Conservation (phyloP, 495 filamentous ascomycete species). For the Penicillium samsonianum region DNA sequence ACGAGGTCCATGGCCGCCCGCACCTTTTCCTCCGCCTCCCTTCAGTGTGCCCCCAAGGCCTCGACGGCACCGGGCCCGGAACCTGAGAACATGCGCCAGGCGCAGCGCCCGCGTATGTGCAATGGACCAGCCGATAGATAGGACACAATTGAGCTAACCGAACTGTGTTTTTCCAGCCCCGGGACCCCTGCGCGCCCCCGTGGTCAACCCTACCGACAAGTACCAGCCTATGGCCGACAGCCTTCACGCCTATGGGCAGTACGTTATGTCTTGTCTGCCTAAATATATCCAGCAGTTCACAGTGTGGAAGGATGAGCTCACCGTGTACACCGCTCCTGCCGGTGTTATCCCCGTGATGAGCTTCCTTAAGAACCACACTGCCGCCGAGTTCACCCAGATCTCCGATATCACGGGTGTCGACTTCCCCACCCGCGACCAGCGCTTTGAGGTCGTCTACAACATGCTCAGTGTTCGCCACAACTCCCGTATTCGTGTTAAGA, state of each 20-base stretch:
- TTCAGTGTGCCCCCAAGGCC: constrained; percentile 57
- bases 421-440: constrained; percentile 88
- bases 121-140: constrained; percentile 3
- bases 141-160: constrained; percentile 25
- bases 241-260: constrained; percentile 92
- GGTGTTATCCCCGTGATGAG: constrained; percentile 88
- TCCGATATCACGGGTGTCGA: constrained; percentile 92
- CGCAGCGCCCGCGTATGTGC: constrained; percentile 60
- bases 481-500: constrained; percentile 95
- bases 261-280: constrained; percentile 92
- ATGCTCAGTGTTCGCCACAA: constrained; percentile 94
- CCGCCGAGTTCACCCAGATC: constrained; percentile 93
- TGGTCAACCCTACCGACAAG: constrained; percentile 92
- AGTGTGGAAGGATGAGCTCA: constrained; percentile 98
- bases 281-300: constrained; percentile 99
- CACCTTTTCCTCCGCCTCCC: constrained; percentile 57
- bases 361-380: constrained; percentile 97
- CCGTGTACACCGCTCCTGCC: constrained; percentile 84
- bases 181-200: constrained; percentile 69
- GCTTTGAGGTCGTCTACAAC: constrained; percentile 99
- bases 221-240: constrained; percentile 78
- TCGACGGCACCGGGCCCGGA: constrained; percentile 39
- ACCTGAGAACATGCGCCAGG: constrained; percentile 67
- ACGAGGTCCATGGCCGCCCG: constrained; percentile 55
- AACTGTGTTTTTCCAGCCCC: constrained; percentile 38